A percentile compares a stretch with the other conserved stretches of the same genome.
Evolutionary conservation across 768 basidiomycete species (phyloP).

Genomic region (Trametes gibbosa): DNA sequence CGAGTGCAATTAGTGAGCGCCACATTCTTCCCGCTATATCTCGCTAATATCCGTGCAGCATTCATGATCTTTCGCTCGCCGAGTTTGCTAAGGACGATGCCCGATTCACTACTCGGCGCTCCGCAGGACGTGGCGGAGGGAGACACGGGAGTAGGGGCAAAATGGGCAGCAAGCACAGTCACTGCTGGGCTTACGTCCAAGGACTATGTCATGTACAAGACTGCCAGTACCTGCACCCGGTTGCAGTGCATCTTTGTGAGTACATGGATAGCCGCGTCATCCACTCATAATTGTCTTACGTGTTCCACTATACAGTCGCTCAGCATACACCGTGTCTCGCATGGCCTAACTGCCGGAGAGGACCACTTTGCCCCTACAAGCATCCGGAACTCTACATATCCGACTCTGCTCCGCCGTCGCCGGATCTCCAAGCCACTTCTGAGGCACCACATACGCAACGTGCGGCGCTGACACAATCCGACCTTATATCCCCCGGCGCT

Average conservation of each 20-base stretch:
- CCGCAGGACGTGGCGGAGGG: not conserved
- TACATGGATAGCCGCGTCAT: conserved; percentile 1
- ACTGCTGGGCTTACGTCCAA: conserved; percentile 40
- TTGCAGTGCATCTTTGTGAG: conserved; percentile 33
- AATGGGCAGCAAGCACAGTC: conserved; percentile 29
- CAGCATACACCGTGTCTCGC: conserved; percentile 36
- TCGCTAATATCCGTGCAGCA: conserved; percentile 26
- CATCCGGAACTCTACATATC: conserved; percentile 27
- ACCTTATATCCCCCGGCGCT: conserved; percentile 21
- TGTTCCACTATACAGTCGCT: conserved; percentile 26
- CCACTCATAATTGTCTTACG: not conserved
- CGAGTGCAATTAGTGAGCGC: conserved; percentile 41
- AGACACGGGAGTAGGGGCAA: conserved; percentile 8
- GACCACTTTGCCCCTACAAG: conserved; percentile 30
- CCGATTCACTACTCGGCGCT: conserved; percentile 16
- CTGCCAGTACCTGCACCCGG: conserved; percentile 34
- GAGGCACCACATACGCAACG: not conserved
- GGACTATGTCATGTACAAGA: conserved; percentile 29
- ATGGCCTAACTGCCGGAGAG: conserved; percentile 31
- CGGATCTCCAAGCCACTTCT: not conserved
- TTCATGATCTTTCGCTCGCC: conserved; percentile 32
- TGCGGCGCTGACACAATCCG: not conserved
- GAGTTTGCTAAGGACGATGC: conserved; percentile 25
- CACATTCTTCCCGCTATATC: not conserved
- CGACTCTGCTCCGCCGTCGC: conserved; percentile 13